These are phyloP conservation scores for Microbotryum lychnidis-dioicae DNA, from an alignment of 1,284 basidiomycete species.

Conservation along the genomic window DNA sequence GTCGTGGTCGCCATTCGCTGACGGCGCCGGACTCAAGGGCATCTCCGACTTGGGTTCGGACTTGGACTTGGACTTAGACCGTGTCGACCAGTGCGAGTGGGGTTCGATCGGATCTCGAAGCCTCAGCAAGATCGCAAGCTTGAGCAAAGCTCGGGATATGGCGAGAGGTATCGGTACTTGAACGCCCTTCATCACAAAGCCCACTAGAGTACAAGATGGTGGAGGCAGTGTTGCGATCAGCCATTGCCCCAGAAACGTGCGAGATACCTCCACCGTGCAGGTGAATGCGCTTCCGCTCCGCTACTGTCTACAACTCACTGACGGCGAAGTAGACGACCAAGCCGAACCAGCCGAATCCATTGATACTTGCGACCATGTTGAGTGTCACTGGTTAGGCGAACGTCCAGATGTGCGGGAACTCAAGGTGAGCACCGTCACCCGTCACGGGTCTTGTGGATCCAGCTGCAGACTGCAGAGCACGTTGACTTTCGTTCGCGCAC, in stretches of 20 bases:
- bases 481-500: too few species aligned
- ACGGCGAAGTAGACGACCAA: conserved; percentile 64
- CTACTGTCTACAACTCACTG: conserved; percentile 46
- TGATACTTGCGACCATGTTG: conserved; percentile 14
- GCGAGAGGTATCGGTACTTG: conserved; percentile 47
- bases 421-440: too few species aligned
- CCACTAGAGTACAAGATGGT: conserved; percentile 40
- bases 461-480: too few species aligned
- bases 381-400: neutral
- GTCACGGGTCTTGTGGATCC: too few species aligned
- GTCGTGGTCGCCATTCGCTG: neutral
- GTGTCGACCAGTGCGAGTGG: neutral
- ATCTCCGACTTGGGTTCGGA: neutral
- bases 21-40: neutral
- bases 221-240: neutral
- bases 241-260: neutral
- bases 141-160: conserved; percentile 19
- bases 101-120: conserved; percentile 32
- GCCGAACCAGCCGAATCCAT: conserved; percentile 29
- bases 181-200: conserved; percentile 60
- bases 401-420: too few species aligned
- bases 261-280: too few species aligned
- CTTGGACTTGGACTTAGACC: conserved; percentile 21
- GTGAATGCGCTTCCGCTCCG: too few species aligned
- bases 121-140: conserved; percentile 30